Evolutionary conservation across 306 rosid genomes (phyloP).

Genomic region (Glycine soja): DNA sequence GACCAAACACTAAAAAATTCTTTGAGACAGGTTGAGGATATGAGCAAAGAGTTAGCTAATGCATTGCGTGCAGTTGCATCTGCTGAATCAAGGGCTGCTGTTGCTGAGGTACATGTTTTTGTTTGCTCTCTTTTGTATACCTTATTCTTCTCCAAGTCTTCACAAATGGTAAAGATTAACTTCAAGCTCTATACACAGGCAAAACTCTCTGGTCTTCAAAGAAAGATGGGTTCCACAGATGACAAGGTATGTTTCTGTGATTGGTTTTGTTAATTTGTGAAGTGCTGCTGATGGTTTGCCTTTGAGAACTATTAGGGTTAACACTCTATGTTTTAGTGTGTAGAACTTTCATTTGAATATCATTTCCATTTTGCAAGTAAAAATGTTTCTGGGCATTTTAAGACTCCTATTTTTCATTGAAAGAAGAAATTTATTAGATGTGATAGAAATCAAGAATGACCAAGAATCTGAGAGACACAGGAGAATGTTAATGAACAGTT

Average conservation of each 20-base stretch:
- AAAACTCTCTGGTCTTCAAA: conserved; percentile 70
- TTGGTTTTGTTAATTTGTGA: conserved; percentile 19
- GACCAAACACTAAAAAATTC: conserved; percentile 72
- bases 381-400: background rate
- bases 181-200: conserved; percentile 57
- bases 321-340: background rate
- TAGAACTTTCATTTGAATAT: background rate
- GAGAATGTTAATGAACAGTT: background rate
- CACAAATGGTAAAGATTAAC: background rate
- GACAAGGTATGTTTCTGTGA: conserved; percentile 59
- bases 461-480: background rate
- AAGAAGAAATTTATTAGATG: background rate
- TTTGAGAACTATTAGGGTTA: conserved; percentile 1
- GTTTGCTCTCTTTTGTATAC: background rate
- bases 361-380: background rate
- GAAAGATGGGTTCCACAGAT: conserved; percentile 56
- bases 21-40: conserved; percentile 84
- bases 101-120: conserved; percentile 73
- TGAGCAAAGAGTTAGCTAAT: conserved; percentile 75
- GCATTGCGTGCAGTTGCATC: conserved; percentile 74
- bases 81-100: conserved; percentile 86
- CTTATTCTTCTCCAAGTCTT: background rate
- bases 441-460: background rate
- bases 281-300: background rate
- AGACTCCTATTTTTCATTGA: background rate